Evolutionary conservation across 495 filamentous ascomycete species (phyloP), one percentile per base, ranked within the genome.

Genomic region (Neurospora sp.): DNA sequence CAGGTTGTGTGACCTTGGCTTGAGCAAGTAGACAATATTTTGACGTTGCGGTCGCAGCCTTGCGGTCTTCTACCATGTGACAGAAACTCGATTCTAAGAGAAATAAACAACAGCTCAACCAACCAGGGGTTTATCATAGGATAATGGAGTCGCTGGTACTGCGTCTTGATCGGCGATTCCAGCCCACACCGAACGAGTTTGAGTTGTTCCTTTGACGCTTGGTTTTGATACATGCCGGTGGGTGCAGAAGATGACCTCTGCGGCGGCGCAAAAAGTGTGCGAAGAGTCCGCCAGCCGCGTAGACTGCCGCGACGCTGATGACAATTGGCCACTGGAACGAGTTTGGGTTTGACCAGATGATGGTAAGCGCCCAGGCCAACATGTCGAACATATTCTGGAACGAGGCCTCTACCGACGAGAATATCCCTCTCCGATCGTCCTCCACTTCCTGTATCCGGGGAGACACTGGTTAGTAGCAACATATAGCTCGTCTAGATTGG

Each of bases 331-430:
- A 90, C 71, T 84, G 78, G 78, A 93, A 93, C 62, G 90, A 82
- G 0, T 84, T 81, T 0, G 91, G 90, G 0, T 73, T 76, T 1
- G 86, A 79, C 71, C 88, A 92, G 11, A 88, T 75, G 54, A 92
- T 86, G 0, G 91, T 93, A 0, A 84, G 83, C 0, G 84, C 84
- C 73, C 85, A 92, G 0, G 90, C 88, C 1, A 87, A 73, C 44
- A 92, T 82, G 77, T 93, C 91, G 74, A 92, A 92, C 6, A 86
- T 66, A 74, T 89, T 93, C 79, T 93, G 91, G 10, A 87, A 82
- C 0, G 89, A 83, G 38, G 85, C 81, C 77, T 93, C 91, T 8
- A 86, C 84, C 0, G 89, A 76, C 0, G 91, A 92, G 76, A 93
- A 92, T 0, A 83, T 74, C 5, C 88, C 90, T 27, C 91, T 84